Evolutionary conservation across 2,329 filamentous ascomycete species (phyloP).

Genomic region (Zasmidium cellare): DNA sequence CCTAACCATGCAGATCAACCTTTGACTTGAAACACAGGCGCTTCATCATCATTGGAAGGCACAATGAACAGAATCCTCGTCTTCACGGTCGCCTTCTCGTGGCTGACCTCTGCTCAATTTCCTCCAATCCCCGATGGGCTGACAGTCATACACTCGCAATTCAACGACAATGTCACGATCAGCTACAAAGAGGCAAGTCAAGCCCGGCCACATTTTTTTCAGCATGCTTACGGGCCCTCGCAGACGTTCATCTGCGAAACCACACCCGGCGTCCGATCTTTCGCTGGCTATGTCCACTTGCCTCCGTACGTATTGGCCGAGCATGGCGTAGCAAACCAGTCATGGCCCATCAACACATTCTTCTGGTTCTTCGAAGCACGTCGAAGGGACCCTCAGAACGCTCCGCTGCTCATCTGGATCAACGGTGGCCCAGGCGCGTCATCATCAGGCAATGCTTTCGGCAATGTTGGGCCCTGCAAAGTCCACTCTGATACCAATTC

Average conservation of each 20-base stretch:
- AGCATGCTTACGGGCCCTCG: not conserved
- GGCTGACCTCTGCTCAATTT: constrained; percentile 11
- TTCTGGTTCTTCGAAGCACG: constrained; percentile 65
- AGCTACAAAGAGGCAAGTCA: constrained; percentile 31
- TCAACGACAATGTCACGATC: constrained; percentile 17
- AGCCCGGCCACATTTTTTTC: not conserved
- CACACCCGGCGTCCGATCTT: constrained; percentile 50
- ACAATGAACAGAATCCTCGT: no score
- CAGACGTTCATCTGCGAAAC: constrained; percentile 46
- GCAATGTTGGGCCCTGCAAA: constrained; percentile 49
- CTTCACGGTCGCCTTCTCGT: no score
- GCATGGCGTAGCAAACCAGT: constrained; percentile 23
- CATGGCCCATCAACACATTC: constrained; percentile 41
- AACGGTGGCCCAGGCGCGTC: constrained; percentile 59
- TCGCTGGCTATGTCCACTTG: constrained; percentile 35
- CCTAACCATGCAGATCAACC: no score
- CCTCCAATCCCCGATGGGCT: constrained; percentile 16
- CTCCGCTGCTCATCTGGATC: constrained; percentile 59
- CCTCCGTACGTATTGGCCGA: constrained; percentile 23
- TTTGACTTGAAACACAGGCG: no score
- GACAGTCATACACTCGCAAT: constrained; percentile 11
- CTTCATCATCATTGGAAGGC: no score
- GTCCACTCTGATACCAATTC: constrained; percentile 55
- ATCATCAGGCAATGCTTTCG: constrained; percentile 30
- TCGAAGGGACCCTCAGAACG: constrained; percentile 54